Base-by-base conservation (phyloP, 1,284 basidiomycete genomes). In the Cutaneotrichosporon daszewskae region DNA sequence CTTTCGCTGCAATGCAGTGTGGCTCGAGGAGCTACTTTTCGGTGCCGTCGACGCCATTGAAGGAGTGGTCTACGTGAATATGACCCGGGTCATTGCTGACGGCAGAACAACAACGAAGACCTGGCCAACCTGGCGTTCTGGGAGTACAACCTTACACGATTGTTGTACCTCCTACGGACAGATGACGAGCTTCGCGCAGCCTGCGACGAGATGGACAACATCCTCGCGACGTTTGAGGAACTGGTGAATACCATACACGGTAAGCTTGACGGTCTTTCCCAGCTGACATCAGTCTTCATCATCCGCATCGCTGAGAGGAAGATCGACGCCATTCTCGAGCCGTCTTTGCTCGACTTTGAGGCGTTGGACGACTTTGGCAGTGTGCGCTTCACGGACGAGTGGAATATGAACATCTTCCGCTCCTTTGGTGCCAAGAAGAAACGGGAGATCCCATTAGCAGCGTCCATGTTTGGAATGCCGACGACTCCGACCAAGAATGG, bases 171-270 rank as follows among this genome's bases (percentile, higher is more conserved):
- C 43, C 77, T 95, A 65, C 82, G 85, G 46, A 86, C 85, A 53
- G 91, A 96, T 64, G 77, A 78, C 34, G 77, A 78, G 10, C 80
- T 91, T 46, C 80, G 77, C 43, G 78, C 80, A 48, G 79, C 81
- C 2, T 90, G 86, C 58, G 14, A 18, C 4, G 85, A 88, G 57
- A 77, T 84, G 61, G 71, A 91, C 37, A 85, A 84, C 27, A 81
- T 86, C n/a, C 33, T 71, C 23, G 42, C 50, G 27, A 66, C 69
- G 61, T 49, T 72, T 17, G 66, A 68, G 47, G 89, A 94, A 71
- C 81, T 95, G 22, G 79, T 96, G 48, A 92, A 96, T 66, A 91
- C 92, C 33, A 85, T 96, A 38, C 94, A 89, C 62, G 87, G 87
- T 90, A 58, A 51, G 76, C 20, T 33, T 16, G 10, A 6, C 16